phyloP scores from a whole-genome alignment of 305 asterid species.

The Ruellia speciosa region DNA sequence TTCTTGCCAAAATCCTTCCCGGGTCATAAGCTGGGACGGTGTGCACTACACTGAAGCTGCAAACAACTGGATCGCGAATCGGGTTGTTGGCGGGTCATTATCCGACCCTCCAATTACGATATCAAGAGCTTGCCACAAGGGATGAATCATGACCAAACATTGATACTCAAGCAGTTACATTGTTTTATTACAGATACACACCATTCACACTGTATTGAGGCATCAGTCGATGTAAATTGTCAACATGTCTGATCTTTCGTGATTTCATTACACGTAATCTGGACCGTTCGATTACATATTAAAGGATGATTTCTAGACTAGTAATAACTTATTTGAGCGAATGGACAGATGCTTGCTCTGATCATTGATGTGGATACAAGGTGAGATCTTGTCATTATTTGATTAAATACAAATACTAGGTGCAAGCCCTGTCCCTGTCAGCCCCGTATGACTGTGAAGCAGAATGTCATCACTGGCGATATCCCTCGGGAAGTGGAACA shows the following conservation, averaged over 20 bases:
- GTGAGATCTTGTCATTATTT: conserved; percentile 1
- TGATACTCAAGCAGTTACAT: too few relatives aligned
- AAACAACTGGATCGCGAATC: conserved; percentile 45
- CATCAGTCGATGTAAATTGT: too few relatives aligned
- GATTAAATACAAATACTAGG: background rate
- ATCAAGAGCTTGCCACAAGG: conserved; percentile 12
- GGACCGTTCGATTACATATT: background rate
- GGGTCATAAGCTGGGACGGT: conserved; percentile 51
- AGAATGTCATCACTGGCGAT: conserved; percentile 46
- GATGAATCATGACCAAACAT: too few relatives aligned
- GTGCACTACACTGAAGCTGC: conserved; percentile 54
- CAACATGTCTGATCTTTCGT: too few relatives aligned
- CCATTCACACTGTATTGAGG: background rate
- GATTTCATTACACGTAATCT: too few relatives aligned
- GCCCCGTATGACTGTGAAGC: conserved; percentile 7
- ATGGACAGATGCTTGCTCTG: background rate
- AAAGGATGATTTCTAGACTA: background rate
- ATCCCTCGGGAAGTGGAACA: conserved; percentile 84
- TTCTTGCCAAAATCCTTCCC: too few relatives aligned
- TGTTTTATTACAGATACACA: background rate
- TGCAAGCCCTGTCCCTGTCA: background rate
- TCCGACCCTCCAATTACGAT: conserved; percentile 49
- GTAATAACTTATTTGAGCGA: background rate
- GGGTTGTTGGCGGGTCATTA: conserved; percentile 35
- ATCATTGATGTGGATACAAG: conserved; percentile 4